A percentile compares a stretch with the other conserved stretches of the same genome.
These are phyloP conservation scores for Saccharum officinarum DNA, from an alignment of 176 grass and related monocot species.

Conservation along the genomic window DNA sequence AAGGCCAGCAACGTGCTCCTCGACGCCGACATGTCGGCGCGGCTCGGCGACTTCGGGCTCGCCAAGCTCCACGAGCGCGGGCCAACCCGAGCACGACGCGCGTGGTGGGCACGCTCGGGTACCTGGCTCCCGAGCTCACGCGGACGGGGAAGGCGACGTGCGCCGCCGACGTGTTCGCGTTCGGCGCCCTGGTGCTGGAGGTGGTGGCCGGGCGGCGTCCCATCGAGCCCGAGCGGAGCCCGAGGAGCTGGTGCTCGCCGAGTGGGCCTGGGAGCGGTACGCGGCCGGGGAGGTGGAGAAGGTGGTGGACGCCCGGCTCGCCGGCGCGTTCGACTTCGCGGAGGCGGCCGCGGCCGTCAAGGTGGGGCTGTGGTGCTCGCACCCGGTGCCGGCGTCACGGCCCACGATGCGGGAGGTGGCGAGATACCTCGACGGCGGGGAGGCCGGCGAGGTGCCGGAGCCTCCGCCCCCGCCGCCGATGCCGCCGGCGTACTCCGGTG, in stretches of 20 bases:
- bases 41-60: slow-evolving; percentile 78
- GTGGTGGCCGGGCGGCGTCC: slow-evolving; percentile 65
- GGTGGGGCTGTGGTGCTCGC: slow-evolving; percentile 76
- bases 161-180: slow-evolving; percentile 75
- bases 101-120: slow-evolving; percentile 80
- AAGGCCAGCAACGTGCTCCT: slow-evolving; percentile 87
- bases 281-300: slow-evolving; percentile 40
- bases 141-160: slow-evolving; percentile 65
- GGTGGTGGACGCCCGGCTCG: slow-evolving; percentile 62
- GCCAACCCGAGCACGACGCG: slow-evolving; percentile 75
- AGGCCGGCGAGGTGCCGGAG: slow-evolving; percentile 54
- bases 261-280: slow-evolving; percentile 81
- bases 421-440: slow-evolving; percentile 67
- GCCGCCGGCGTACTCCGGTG: slow-evolving; percentile 31
- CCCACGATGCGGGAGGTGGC: slow-evolving; percentile 75
- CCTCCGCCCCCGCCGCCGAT: slow-evolving; percentile 29
- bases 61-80: slow-evolving; percentile 89
- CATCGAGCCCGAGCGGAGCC: slow-evolving; percentile 54
- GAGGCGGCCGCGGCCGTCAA: slow-evolving; percentile 57
- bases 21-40: slow-evolving; percentile 65
- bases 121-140: slow-evolving; percentile 82
- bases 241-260: slow-evolving; percentile 68
- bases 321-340: slow-evolving; percentile 37
- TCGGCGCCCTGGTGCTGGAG: slow-evolving; percentile 79
- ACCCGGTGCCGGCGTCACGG: slow-evolving; percentile 39